Percentiles rank a stretch among this genome's conserved stretches.
Evolutionary conservation across 768 basidiomycete species (phyloP).

Genomic region (Gelatoporia subvermispora): DNA sequence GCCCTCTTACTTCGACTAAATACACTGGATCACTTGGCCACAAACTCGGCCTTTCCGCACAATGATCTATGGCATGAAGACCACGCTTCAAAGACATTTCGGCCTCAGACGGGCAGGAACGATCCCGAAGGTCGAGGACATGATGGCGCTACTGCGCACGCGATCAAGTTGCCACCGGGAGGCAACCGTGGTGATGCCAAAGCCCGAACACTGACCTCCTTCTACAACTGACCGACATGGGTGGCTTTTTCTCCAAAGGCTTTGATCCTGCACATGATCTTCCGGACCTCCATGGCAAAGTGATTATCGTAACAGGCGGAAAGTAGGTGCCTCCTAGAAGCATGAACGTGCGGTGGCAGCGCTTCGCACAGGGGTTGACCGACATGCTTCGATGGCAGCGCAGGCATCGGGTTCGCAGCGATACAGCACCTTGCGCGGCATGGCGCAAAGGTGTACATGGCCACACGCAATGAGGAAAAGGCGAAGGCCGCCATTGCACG

Average conservation of each 20-base stretch:
- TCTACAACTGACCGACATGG: no score
- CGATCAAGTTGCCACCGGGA: no score
- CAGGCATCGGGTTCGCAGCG: slow-evolving; percentile 48
- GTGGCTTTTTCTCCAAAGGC: slow-evolving; percentile 1
- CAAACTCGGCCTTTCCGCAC: no score
- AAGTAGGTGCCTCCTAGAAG: slow-evolving; percentile 36
- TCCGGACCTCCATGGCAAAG: slow-evolving; percentile 43
- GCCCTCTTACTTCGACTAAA: no score
- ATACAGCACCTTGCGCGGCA: slow-evolving; percentile 45
- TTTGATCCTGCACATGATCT: slow-evolving; percentile 37
- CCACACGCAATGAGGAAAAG: slow-evolving; percentile 41
- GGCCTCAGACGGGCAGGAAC: no score
- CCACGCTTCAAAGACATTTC: no score
- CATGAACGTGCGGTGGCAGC: not conserved
- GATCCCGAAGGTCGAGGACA: no score
- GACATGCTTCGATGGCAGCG: slow-evolving; percentile 18
- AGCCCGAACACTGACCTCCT: no score
- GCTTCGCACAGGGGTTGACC: not conserved
- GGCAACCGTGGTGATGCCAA: no score
- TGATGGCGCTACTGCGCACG: no score
- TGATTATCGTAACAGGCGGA: slow-evolving; percentile 53
- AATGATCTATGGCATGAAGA: no score
- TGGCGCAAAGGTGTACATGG: slow-evolving; percentile 60
- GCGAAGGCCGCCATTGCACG: slow-evolving; percentile 45
- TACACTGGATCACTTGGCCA: no score